Conservation (phyloP, 108 stramenopile genomes). For the Craspedostauros australis region DNA sequence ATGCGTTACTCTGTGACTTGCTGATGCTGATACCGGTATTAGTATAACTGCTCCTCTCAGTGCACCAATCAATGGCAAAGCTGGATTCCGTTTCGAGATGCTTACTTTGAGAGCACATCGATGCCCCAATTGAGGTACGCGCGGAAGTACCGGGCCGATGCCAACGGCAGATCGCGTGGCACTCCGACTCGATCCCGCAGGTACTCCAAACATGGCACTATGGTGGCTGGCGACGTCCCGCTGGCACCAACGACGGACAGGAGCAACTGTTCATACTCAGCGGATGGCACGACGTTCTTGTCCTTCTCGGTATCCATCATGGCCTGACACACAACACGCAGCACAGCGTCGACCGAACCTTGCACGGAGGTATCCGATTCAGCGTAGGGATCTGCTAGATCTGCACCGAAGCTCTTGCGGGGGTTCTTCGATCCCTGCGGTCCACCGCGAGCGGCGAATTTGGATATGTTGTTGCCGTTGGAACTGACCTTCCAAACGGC, state of each 20-base stretch:
- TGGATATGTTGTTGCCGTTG: conserved; percentile 33
- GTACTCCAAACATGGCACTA: conserved; percentile 55
- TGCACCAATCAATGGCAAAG: too few species aligned
- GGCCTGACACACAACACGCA: conserved; percentile 49
- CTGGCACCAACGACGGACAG: conserved; percentile 15
- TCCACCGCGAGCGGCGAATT: conserved; percentile 74
- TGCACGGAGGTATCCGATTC: conserved; percentile 38
- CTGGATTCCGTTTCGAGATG: too few species aligned
- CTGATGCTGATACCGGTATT: too few species aligned
- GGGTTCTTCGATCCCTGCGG: conserved; percentile 65
- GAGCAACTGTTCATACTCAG: conserved; percentile 14
- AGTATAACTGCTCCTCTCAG: too few species aligned
- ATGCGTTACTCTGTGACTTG: too few species aligned
- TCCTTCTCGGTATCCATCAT: conserved; percentile 36
- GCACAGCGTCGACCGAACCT: conserved; percentile 48
- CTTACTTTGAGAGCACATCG: conserved; percentile 23
- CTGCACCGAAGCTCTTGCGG: conserved; percentile 73
- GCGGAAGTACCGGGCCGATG: conserved; percentile 64
- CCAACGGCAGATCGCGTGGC: conserved; percentile 73
- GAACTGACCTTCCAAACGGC: conserved; percentile 78
- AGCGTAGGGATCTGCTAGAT: conserved; percentile 80
- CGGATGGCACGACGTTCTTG: conserved; percentile 13
- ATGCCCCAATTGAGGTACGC: conserved; percentile 82
- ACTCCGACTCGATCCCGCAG: conserved; percentile 77
- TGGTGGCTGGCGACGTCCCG: conserved; percentile 23